These are phyloP conservation scores for Albatrellus sp. DNA, from an alignment of 1,284 basidiomycete genomes.

Conservation along the genomic window DNA sequence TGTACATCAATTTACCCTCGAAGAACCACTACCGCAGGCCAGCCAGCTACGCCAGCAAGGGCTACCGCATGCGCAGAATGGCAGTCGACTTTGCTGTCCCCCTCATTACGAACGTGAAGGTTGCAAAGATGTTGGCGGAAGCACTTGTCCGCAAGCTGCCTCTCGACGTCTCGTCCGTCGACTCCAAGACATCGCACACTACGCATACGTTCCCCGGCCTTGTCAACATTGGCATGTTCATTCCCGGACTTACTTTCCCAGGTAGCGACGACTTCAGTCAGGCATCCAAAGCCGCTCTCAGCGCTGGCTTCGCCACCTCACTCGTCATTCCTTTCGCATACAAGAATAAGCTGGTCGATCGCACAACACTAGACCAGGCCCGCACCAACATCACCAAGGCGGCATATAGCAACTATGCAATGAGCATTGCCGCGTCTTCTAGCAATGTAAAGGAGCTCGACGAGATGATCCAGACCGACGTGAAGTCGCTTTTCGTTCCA, in stretches of 20 bases:
- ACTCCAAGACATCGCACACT: conserved; percentile 90
- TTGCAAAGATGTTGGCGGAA: conserved; percentile 94
- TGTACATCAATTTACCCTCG: conserved; percentile 98
- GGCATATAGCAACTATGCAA: conserved; percentile 79
- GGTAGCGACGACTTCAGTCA: conserved; percentile 53
- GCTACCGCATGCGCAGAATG: conserved; percentile 94
- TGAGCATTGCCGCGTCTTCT: conserved; percentile 67
- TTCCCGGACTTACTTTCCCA: conserved; percentile 61
- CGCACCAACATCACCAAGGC: conserved; percentile 48
- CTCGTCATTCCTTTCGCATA: conserved; percentile 69
- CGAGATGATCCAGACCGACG: conserved; percentile 68
- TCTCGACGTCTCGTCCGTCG: conserved; percentile 82
- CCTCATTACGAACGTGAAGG: conserved; percentile 97
- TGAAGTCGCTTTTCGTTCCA: conserved; percentile 79
- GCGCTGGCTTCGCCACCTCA: conserved; percentile 79
- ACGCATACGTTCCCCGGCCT: conserved; percentile 91
- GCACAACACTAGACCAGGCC: conserved; percentile 54
- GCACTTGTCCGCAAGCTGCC: conserved; percentile 84
- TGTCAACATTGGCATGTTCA: conserved; percentile 80
- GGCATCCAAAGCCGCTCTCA: conserved; percentile 71
- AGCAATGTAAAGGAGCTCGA: conserved; percentile 56
- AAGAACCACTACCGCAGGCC: conserved; percentile 98
- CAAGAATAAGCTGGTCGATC: conserved; percentile 53
- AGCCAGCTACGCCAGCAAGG: conserved; percentile 94
- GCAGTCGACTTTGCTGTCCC: conserved; percentile 99